These are phyloP conservation scores for Coelastrella sp. DNA, from an alignment of 139 green algal species.

Conservation along the genomic window DNA sequence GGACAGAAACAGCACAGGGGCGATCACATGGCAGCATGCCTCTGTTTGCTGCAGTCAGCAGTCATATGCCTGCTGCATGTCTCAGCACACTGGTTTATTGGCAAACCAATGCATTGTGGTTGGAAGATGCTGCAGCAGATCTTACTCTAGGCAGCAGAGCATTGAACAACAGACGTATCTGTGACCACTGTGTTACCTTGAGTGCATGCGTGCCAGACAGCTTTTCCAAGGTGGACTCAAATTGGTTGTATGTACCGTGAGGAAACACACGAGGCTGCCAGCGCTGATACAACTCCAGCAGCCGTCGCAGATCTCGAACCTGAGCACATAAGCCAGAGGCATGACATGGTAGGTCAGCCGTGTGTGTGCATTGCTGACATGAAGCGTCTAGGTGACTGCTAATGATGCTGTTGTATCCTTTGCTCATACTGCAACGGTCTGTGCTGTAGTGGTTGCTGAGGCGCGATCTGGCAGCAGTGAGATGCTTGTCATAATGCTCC, in stretches of 20 bases:
- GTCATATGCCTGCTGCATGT: not conserved
- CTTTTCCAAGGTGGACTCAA: conserved; percentile 65
- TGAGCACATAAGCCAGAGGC: conserved; percentile 1
- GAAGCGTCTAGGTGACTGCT: too few species aligned
- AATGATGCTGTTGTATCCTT: not conserved
- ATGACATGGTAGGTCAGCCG: too few species aligned
- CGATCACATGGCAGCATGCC: not conserved
- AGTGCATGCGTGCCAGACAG: conserved; percentile 48
- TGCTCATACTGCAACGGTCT: too few species aligned
- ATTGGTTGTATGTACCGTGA: conserved; percentile 59
- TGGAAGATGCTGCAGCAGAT: not conserved
- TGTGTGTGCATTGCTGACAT: too few species aligned
- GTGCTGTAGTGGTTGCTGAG: too few species aligned
- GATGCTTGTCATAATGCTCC: not conserved
- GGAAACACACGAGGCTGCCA: conserved; percentile 68
- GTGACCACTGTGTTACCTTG: conserved; percentile 48
- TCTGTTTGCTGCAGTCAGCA: not conserved
- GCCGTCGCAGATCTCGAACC: conserved; percentile 61
- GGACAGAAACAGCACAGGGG: not conserved
- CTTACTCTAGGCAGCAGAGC: too few species aligned
- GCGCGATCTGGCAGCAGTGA: too few species aligned
- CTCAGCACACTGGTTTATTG: not conserved
- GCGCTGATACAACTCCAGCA: conserved; percentile 68
- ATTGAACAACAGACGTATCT: not conserved
- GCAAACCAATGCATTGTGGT: not conserved